Evolutionary conservation across 352 stramenopile genomes (phyloP).

Genomic region (Halophytophthora polymorphica): DNA sequence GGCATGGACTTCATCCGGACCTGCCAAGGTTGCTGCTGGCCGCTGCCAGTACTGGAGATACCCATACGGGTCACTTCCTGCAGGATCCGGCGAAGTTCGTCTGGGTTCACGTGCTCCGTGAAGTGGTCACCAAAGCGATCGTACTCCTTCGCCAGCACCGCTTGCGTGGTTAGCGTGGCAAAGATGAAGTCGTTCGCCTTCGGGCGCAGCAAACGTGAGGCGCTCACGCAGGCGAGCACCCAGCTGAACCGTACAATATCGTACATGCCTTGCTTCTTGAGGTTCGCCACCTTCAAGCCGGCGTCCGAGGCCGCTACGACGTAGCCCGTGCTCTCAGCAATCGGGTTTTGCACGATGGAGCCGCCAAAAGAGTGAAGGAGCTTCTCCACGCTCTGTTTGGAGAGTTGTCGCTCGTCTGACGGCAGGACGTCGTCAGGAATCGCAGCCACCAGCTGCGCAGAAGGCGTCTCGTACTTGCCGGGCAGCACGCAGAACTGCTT

Average conservation of each 20-base stretch:
- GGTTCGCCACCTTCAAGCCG: slow-evolving; percentile 76
- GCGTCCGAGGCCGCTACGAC: slow-evolving; percentile 58
- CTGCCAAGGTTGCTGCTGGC: slow-evolving; percentile 45
- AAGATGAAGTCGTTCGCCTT: slow-evolving; percentile 73
- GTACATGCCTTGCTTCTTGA: slow-evolving; percentile 79
- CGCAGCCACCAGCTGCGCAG: slow-evolving; percentile 5
- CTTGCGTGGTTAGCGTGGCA: slow-evolving; percentile 50
- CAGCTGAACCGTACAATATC: slow-evolving; percentile 70
- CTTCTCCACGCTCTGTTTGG: slow-evolving; percentile 77
- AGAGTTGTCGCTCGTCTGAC: slow-evolving; percentile 31
- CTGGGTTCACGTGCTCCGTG: slow-evolving; percentile 44
- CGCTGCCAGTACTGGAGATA: neutral
- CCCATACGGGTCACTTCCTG: slow-evolving; percentile 25
- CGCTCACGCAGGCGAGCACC: slow-evolving; percentile 45
- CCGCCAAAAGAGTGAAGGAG: slow-evolving; percentile 65
- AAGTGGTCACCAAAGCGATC: slow-evolving; percentile 74
- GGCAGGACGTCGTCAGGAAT: slow-evolving; percentile 36
- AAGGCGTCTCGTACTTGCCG: slow-evolving; percentile 56
- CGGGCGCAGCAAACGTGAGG: slow-evolving; percentile 27
- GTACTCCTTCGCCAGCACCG: slow-evolving; percentile 62
- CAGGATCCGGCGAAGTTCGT: slow-evolving; percentile 54
- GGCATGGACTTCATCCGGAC: slow-evolving; percentile 30
- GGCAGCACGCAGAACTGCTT: slow-evolving; percentile 80
- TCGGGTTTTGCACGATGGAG: slow-evolving; percentile 74
- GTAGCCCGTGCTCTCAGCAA: slow-evolving; percentile 56